Evolutionary conservation across 1,284 basidiomycete species (phyloP).

Genomic region (Apiotrichum brassicae): DNA sequence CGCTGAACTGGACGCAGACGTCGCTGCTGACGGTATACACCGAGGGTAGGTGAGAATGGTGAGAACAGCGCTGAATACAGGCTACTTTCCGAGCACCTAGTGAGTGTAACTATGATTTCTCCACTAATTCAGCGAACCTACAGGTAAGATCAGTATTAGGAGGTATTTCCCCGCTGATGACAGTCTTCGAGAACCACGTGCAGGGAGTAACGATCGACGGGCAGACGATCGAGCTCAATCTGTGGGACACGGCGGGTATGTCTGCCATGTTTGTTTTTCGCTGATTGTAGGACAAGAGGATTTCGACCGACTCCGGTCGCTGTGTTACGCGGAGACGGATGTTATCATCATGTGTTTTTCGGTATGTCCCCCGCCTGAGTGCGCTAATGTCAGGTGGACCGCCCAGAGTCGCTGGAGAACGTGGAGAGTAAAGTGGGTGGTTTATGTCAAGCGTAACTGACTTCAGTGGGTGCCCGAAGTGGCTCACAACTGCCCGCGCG

Average conservation of each 20-base stretch:
- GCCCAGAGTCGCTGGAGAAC: constrained; percentile 84
- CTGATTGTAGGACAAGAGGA: constrained; percentile 77
- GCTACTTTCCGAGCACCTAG: constrained; percentile 42
- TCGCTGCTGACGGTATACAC: constrained; percentile 53
- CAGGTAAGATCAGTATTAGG: constrained; percentile 48
- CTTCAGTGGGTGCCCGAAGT: constrained; percentile 47
- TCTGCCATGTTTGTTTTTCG: neutral
- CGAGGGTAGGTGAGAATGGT: constrained; percentile 28
- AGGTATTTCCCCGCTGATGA: constrained; percentile 13
- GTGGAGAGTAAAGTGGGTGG: constrained; percentile 77
- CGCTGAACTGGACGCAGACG: constrained; percentile 55
- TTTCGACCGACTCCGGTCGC: constrained; percentile 81
- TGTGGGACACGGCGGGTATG: constrained; percentile 97
- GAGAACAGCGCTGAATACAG: constrained; percentile 16
- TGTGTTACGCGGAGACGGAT: constrained; percentile 92
- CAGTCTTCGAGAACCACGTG: constrained; percentile 83
- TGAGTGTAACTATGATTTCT: constrained; percentile 15
- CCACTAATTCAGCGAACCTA: constrained; percentile 63
- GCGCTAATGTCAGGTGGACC: constrained; percentile 61
- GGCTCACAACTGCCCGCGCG: constrained; percentile 80
- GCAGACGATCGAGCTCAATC: constrained; percentile 73
- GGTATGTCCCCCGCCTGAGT: constrained; percentile 49
- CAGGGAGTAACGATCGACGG: constrained; percentile 77
- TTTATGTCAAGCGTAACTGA: no score
- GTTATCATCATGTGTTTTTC: constrained; percentile 93